Conservation (phyloP, 73 alveolate genomes). For the Urostyla sp. region DNA sequence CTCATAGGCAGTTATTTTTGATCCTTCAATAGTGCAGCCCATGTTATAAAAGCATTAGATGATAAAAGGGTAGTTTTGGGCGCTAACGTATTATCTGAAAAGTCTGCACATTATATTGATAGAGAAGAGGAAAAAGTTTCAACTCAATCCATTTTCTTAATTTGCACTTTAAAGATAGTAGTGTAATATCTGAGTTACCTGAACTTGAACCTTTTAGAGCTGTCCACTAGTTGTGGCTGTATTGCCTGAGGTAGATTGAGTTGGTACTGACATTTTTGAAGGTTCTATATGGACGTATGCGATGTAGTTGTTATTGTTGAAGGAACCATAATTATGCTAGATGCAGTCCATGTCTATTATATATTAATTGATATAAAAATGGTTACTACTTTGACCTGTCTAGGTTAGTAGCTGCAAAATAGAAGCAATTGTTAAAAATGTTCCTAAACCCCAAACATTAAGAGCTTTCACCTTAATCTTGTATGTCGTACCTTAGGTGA, state of each 20-base stretch:
- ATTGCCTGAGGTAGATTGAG: neutral
- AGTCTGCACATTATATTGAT: neutral
- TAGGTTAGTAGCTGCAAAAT: slow-evolving; percentile 58
- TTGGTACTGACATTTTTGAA: neutral
- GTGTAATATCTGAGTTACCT: slow-evolving; percentile 53
- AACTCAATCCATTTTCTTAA: slow-evolving; percentile 56
- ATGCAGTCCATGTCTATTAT: neutral
- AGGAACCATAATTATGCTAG: slow-evolving; percentile 41
- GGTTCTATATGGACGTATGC: slow-evolving; percentile 40
- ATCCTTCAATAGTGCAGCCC: slow-evolving; percentile 53
- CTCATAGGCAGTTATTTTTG: slow-evolving; percentile 26
- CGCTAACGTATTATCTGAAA: slow-evolving; percentile 17
- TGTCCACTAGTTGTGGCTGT: slow-evolving; percentile 5
- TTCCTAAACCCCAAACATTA: slow-evolving; percentile 66
- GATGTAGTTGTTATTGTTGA: slow-evolving; percentile 1
- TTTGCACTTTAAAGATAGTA: slow-evolving; percentile 41
- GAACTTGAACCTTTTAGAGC: slow-evolving; percentile 41
- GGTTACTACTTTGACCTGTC: neutral
- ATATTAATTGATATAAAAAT: neutral
- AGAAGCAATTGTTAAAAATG: neutral
- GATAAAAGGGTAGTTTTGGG: slow-evolving; percentile 14
- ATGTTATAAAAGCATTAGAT: neutral
- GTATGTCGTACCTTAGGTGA: slow-evolving; percentile 40
- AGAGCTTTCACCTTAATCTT: slow-evolving; percentile 56
- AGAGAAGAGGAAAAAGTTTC: slow-evolving; percentile 30